Percentiles rank a stretch among this genome's conserved stretches.
Conservation (phyloP, 331 rosid genomes). For the Malus hybrid region DNA sequence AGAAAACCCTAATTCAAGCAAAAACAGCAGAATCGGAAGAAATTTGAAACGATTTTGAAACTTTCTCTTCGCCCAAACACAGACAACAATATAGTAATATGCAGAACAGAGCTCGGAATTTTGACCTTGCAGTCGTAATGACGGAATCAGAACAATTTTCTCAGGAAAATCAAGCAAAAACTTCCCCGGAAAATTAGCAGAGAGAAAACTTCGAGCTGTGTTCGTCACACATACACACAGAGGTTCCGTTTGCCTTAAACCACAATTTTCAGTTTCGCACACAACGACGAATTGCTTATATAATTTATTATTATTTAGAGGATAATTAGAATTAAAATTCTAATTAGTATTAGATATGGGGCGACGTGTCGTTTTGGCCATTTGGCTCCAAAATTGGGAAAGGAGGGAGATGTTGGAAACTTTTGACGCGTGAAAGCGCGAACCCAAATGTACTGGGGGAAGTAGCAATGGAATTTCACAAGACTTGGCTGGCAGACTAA, state of each 20-base stretch:
- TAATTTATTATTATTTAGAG: neutral
- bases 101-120: constrained; percentile 1
- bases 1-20: constrained; percentile 25
- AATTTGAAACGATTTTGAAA: neutral
- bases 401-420: constrained; percentile 22
- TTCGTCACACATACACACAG: neutral
- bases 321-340: neutral
- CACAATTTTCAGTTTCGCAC: neutral
- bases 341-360: neutral
- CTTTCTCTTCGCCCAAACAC: neutral
- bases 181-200: constrained; percentile 14
- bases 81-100: neutral
- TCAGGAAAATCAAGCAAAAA: neutral
- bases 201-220: constrained; percentile 27
- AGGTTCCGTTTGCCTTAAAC: constrained; percentile 1
- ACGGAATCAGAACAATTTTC: neutral
- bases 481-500: no score
- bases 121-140: constrained; percentile 6
- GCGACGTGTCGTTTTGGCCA: constrained; percentile 1
- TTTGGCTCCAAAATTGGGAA: constrained; percentile 25
- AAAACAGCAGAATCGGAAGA: constrained; percentile 4
- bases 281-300: neutral
- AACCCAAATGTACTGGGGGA: constrained; percentile 8
- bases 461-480: constrained; percentile 11
- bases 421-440: constrained; percentile 22